These are phyloP conservation scores for Tulasnella sp. DNA, from an alignment of 768 basidiomycete genomes.

Conservation along the genomic window DNA sequence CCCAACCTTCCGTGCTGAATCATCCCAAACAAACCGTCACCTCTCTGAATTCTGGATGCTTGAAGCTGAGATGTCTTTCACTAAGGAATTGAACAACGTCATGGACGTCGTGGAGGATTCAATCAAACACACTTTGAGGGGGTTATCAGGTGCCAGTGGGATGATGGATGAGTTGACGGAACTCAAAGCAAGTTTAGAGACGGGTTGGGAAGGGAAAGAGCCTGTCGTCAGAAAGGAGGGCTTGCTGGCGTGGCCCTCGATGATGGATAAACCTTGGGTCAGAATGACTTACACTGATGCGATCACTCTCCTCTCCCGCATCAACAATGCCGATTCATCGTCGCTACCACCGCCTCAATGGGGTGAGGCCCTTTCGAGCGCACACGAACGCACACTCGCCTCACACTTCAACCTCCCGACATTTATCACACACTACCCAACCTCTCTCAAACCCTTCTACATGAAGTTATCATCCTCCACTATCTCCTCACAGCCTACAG, in stretches of 20 bases:
- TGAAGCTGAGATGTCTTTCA: conserved; percentile 82
- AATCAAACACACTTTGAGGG: conserved; percentile 33
- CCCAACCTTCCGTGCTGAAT: conserved; percentile 91
- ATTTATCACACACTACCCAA: conserved; percentile 87
- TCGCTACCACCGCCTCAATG: conserved; percentile 36
- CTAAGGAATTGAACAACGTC: conserved; percentile 36
- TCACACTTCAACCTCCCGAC: conserved; percentile 64
- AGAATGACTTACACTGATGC: conserved; percentile 75
- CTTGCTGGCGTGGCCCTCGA: conserved; percentile 29
- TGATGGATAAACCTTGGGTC: conserved; percentile 38
- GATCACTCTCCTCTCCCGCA: conserved; percentile 41
- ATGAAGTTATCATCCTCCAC: conserved; percentile 44
- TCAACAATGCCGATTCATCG: conserved; percentile 15
- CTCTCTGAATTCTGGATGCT: conserved; percentile 99
- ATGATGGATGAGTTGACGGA: conserved; percentile 10
- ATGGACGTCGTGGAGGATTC: conserved; percentile 47
- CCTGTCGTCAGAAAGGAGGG: conserved; percentile 27
- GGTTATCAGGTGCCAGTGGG: conserved; percentile 16
- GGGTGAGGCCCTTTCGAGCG: conserved; percentile 68
- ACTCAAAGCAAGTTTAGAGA: conserved; percentile 7
- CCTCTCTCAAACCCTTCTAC: conserved; percentile 82
- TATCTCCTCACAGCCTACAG: conserved; percentile 34
- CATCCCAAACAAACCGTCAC: conserved; percentile 78
- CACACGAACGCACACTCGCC: conserved; percentile 89
- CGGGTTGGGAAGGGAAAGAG: background rate